Conservation (phyloP, 2,329 filamentous ascomycete species). For the Claviceps cyperi region DNA sequence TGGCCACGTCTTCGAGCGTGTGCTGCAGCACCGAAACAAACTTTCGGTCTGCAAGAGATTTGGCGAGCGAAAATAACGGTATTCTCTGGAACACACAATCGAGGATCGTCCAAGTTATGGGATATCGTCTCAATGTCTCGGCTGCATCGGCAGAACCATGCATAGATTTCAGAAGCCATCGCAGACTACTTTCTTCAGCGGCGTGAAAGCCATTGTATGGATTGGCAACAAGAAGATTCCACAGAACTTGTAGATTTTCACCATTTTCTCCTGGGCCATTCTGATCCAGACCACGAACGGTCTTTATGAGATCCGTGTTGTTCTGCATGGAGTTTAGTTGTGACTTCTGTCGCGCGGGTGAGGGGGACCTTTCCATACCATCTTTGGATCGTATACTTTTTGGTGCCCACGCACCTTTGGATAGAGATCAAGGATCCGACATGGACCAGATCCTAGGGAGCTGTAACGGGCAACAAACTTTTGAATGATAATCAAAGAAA, state of each 20-base stretch:
- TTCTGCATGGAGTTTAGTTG: conserved; percentile 11
- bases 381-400: neutral
- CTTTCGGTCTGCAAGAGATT: conserved; percentile 53
- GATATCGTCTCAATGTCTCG: conserved; percentile 39
- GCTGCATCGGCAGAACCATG: conserved; percentile 29
- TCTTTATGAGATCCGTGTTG: conserved; percentile 31
- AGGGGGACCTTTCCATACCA: conserved; percentile 1
- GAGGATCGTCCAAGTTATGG: conserved; percentile 47
- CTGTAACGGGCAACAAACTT: neutral
- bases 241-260: conserved; percentile 34
- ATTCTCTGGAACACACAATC: conserved; percentile 47
- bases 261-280: conserved; percentile 27
- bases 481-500: neutral
- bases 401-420: neutral
- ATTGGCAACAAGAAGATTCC: conserved; percentile 31
- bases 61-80: conserved; percentile 53
- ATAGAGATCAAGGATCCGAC: neutral
- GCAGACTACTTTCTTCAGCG: conserved; percentile 41
- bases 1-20: conserved; percentile 44
- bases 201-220: conserved; percentile 32
- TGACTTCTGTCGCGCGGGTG: neutral
- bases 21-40: conserved; percentile 54
- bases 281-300: conserved; percentile 41
- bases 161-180: conserved; percentile 51
- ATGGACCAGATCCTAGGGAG: neutral